Percentiles rank a stretch among this genome's conserved stretches.
Evolutionary conservation across 2,329 filamentous ascomycete genomes (phyloP).

Genomic region (Madurella fahalii): DNA sequence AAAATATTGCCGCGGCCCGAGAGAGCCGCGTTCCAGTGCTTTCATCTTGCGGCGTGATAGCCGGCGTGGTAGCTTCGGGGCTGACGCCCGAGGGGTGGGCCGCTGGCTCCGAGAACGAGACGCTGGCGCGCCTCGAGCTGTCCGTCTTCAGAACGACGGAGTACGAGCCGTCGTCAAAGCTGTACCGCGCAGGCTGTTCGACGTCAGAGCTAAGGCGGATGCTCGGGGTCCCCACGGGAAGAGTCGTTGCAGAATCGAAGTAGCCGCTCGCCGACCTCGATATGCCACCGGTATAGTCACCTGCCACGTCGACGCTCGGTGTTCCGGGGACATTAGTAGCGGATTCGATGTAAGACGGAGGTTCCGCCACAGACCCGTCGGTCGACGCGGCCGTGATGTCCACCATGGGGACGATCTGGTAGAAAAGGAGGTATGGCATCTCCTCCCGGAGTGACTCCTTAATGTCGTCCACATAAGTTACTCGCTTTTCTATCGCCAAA

Average conservation of each 20-base stretch:
- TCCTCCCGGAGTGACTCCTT: slow-evolving; percentile 75
- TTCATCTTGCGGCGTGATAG: slow-evolving; percentile 49
- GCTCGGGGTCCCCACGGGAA: slow-evolving; percentile 39
- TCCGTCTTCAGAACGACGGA: slow-evolving; percentile 30
- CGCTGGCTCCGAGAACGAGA: slow-evolving; percentile 43
- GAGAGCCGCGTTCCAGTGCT: slow-evolving; percentile 51
- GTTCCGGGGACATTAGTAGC: slow-evolving; percentile 35
- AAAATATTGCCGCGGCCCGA: slow-evolving; percentile 54
- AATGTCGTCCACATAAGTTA: slow-evolving; percentile 72
- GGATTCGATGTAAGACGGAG: slow-evolving; percentile 57
- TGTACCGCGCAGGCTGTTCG: slow-evolving; percentile 47
- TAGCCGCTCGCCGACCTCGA: slow-evolving; percentile 41
- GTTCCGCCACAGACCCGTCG: slow-evolving; percentile 45
- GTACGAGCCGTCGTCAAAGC: slow-evolving; percentile 41
- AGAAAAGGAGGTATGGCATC: slow-evolving; percentile 92
- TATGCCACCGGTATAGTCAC: slow-evolving; percentile 24
- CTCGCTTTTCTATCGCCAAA: slow-evolving; percentile 61
- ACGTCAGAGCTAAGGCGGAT: slow-evolving; percentile 54
- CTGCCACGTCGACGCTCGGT: slow-evolving; percentile 28
- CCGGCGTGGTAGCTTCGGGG: slow-evolving; percentile 35
- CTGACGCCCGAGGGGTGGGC: slow-evolving; percentile 37
- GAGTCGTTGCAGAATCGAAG: slow-evolving; percentile 39
- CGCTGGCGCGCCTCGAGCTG: slow-evolving; percentile 48
- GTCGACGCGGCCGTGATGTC: slow-evolving; percentile 55
- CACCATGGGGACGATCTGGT: slow-evolving; percentile 85